A percentile compares a stretch with the other conserved stretches of the same genome.
These are phyloP conservation scores for Aspergillus pseudoterreus DNA, from an alignment of 2,329 filamentous ascomycete genomes.

Conservation along the genomic window DNA sequence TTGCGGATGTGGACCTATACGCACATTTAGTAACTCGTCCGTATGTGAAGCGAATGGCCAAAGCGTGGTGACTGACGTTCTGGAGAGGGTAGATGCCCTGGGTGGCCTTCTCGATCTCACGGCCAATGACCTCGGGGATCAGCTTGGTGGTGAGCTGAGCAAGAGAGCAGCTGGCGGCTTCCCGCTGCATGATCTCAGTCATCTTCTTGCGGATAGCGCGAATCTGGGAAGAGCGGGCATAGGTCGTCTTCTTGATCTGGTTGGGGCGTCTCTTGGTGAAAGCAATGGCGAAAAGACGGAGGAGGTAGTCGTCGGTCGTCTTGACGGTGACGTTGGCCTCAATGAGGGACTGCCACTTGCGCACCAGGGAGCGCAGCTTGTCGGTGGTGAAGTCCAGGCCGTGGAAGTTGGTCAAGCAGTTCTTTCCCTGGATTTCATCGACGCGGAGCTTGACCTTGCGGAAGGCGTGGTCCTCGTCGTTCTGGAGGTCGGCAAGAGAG, in stretches of 20 bases:
- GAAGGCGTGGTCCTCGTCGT: slow-evolving; percentile 99
- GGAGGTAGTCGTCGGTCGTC: slow-evolving; percentile 99
- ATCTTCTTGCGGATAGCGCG: slow-evolving; percentile 99
- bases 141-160: slow-evolving; percentile 97
- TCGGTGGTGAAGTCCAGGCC: slow-evolving; percentile 99
- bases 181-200: slow-evolving; percentile 96
- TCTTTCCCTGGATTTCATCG: slow-evolving; percentile 99
- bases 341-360: slow-evolving; percentile 99
- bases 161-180: slow-evolving; percentile 91
- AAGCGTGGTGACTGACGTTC: slow-evolving; percentile 64
- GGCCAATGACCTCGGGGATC: slow-evolving; percentile 98
- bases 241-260: slow-evolving; percentile 99
- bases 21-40: slow-evolving; percentile 30
- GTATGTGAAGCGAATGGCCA: background rate
- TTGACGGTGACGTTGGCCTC: slow-evolving; percentile 99
- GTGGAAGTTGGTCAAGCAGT: slow-evolving; percentile 99
- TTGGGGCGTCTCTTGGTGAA: slow-evolving; percentile 99
- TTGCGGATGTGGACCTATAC: slow-evolving; percentile 96
- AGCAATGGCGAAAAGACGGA: slow-evolving; percentile 97
- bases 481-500: slow-evolving; percentile 97
- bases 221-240: slow-evolving; percentile 95
- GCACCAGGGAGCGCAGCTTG: slow-evolving; percentile 97
- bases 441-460: slow-evolving; percentile 99
- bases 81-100: slow-evolving; percentile 99
- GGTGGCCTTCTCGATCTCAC: slow-evolving; percentile 99